Conservation (phyloP, 192 early-diverging fungal species). For the Bifiguratus adelaidae region DNA sequence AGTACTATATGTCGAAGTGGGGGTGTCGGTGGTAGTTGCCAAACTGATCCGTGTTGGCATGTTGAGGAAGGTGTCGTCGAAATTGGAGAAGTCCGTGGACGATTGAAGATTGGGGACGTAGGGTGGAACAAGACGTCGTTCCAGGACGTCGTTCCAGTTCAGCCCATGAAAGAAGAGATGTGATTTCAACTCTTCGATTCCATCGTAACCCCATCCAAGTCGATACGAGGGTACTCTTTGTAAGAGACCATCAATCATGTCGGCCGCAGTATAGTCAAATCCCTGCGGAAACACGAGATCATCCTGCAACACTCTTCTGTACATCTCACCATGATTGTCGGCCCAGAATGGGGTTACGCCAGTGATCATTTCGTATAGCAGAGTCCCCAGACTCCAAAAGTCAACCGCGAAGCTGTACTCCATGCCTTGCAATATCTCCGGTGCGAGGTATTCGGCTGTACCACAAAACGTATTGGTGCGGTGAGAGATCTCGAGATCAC, state of each 20-base stretch:
- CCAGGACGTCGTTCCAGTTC: constrained; percentile 62
- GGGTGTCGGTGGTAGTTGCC: constrained; percentile 11
- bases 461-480: constrained; percentile 64
- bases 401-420: constrained; percentile 71
- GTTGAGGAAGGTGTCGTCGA: constrained; percentile 39
- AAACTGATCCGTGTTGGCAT: constrained; percentile 34
- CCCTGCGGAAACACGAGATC: constrained; percentile 34
- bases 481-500: constrained; percentile 10
- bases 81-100: constrained; percentile 39
- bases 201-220: constrained; percentile 46
- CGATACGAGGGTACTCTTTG: constrained; percentile 46
- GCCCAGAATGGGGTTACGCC: constrained; percentile 58
- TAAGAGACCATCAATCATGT: constrained; percentile 34
- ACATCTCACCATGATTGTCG: constrained; percentile 45
- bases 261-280: constrained; percentile 25
- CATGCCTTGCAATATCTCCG: constrained; percentile 59
- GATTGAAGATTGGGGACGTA: constrained; percentile 54
- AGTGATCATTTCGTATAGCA: constrained; percentile 87
- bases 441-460: constrained; percentile 76
- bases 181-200: constrained; percentile 51
- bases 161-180: constrained; percentile 66
- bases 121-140: constrained; percentile 44
- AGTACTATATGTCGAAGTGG: constrained; percentile 17
- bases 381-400: constrained; percentile 88
- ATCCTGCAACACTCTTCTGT: constrained; percentile 42